phyloP scores from a whole-genome alignment of 768 basidiomycete genomes.

The Lactarius hatsudake region DNA sequence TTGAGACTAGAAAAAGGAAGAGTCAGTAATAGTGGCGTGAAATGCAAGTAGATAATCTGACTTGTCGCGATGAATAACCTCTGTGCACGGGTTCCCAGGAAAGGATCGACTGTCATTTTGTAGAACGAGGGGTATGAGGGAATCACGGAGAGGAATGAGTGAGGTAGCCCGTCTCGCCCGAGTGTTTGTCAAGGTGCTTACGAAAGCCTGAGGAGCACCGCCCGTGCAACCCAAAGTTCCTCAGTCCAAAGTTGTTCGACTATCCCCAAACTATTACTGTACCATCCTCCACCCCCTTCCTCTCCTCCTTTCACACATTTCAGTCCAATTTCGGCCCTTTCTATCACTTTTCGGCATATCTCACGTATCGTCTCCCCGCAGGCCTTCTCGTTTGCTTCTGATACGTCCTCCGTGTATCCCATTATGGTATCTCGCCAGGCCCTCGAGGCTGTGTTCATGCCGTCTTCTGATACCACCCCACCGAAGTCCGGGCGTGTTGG shows the following conservation, averaged over 20 bases:
- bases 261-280: constrained; percentile 28
- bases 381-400: constrained; percentile 32
- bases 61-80: constrained; percentile 68
- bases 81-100: constrained; percentile 72
- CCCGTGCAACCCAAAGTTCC: constrained; percentile 50
- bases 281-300: constrained; percentile 17
- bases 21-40: not conserved
- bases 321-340: constrained; percentile 49
- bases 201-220: constrained; percentile 34
- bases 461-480: constrained; percentile 25
- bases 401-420: constrained; percentile 31
- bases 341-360: constrained; percentile 43
- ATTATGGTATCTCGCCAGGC: constrained; percentile 54
- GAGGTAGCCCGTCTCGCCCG: not conserved
- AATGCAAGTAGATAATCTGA: constrained; percentile 32
- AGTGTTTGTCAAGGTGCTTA: not conserved
- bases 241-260: constrained; percentile 61
- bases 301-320: constrained; percentile 36
- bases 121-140: constrained; percentile 19
- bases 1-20: constrained; percentile 40
- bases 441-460: constrained; percentile 36
- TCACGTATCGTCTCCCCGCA: constrained; percentile 38
- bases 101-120: constrained; percentile 65
- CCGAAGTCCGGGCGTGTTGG: constrained; percentile 30
- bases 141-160: constrained; percentile 3